A percentile compares a stretch with the other conserved stretches of the same genome.
These are phyloP conservation scores for Verbascum thapsus DNA, from an alignment of 257 asterid species.

Conservation along the genomic window DNA sequence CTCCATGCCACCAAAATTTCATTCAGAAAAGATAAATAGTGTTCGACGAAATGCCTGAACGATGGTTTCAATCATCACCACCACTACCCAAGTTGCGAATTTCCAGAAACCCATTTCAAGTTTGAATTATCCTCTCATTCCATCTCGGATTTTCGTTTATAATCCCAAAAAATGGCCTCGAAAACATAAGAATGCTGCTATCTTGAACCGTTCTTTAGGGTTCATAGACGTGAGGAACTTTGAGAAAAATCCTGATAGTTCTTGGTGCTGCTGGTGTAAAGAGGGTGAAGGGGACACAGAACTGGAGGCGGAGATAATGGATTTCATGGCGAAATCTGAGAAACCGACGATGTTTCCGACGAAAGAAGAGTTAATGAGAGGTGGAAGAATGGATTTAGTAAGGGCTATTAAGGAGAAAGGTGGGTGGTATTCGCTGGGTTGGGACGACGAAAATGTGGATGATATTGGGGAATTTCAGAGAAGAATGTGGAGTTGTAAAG, in stretches of 20 bases:
- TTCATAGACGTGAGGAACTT: constrained; percentile 32
- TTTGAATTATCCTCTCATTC: constrained; percentile 32
- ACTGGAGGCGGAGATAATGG: constrained; percentile 77
- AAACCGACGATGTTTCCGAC: constrained; percentile 74
- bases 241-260: constrained; percentile 25
- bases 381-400: constrained; percentile 82
- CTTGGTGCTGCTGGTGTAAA: constrained; percentile 52
- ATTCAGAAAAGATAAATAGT: neutral
- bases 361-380: constrained; percentile 58
- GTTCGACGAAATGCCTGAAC: constrained; percentile 85
- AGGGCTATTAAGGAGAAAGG: constrained; percentile 69
- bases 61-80: constrained; percentile 57
- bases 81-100: constrained; percentile 28
- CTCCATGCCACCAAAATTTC: no score
- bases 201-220: constrained; percentile 27
- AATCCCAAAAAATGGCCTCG: constrained; percentile 29
- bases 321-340: constrained; percentile 80
- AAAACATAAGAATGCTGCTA: constrained; percentile 4
- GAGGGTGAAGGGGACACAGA: constrained; percentile 58
- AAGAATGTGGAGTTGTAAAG: constrained; percentile 49
- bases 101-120: constrained; percentile 28
- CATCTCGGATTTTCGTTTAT: constrained; percentile 19
- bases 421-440: constrained; percentile 89
- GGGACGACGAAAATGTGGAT: constrained; percentile 56
- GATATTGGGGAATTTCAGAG: constrained; percentile 52